Evolutionary conservation across 352 stramenopile genomes (phyloP).

Genomic region (Globisporangium alternatum): DNA sequence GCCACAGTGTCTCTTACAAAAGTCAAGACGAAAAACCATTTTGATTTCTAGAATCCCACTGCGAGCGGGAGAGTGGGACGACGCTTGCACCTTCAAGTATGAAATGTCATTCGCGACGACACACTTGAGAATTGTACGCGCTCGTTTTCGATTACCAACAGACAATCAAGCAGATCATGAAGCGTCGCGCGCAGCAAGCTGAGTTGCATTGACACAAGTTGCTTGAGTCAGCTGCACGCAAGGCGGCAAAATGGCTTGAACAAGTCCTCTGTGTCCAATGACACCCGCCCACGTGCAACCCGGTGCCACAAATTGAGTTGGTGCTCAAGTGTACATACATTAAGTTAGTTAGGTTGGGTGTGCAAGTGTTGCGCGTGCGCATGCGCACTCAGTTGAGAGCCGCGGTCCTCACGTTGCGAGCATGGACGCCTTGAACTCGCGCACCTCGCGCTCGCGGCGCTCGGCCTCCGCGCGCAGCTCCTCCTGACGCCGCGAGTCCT

Average conservation of each 20-base stretch:
- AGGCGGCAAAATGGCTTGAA: too few relatives aligned
- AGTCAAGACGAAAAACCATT: too few relatives aligned
- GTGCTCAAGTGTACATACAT: slow-evolving; percentile 1
- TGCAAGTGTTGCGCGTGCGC: neutral
- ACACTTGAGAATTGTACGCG: neutral
- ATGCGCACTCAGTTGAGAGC: neutral
- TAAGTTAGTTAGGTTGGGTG: neutral
- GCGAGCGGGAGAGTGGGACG: neutral
- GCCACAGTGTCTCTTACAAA: too few relatives aligned
- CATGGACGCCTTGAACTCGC: slow-evolving; percentile 60
- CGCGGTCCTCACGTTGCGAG: slow-evolving; percentile 4
- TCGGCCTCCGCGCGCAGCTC: slow-evolving; percentile 49
- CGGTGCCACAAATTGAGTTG: neutral
- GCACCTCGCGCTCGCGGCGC: slow-evolving; percentile 48
- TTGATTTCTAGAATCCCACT: too few relatives aligned
- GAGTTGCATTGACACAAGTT: too few relatives aligned
- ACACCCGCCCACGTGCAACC: too few relatives aligned
- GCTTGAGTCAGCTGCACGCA: too few relatives aligned
- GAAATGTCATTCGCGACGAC: neutral
- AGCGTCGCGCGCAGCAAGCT: too few relatives aligned
- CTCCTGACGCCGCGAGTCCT: slow-evolving; percentile 38
- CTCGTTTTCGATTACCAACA: neutral
- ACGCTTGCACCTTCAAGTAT: neutral
- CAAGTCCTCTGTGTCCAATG: too few relatives aligned
- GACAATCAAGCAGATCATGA: neutral